phyloP scores from a whole-genome alignment of 768 basidiomycete species.

The Krasilnikovozyma curviuscula region DNA sequence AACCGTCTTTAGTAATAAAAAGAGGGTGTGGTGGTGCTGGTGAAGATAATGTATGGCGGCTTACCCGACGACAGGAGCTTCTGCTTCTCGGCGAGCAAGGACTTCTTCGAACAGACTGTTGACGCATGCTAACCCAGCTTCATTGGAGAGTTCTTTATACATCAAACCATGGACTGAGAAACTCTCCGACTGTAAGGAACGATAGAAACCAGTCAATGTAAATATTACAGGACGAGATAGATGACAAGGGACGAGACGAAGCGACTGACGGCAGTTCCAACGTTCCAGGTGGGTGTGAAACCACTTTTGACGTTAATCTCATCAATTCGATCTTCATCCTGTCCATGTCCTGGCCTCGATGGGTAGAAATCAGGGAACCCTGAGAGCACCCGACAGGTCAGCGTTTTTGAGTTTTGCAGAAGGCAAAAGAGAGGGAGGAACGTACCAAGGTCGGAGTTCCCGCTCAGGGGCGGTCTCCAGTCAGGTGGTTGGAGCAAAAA shows the following conservation, averaged over 20 bases:
- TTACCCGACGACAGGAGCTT: constrained; percentile 12
- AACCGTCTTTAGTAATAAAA: too few relatives aligned
- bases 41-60: neutral
- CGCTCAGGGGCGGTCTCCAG: neutral
- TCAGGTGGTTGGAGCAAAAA: too few relatives aligned
- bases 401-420: too few relatives aligned
- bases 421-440: too few relatives aligned
- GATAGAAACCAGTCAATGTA: neutral
- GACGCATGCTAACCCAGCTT: constrained; percentile 11
- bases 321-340: constrained; percentile 18
- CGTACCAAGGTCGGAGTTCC: neutral
- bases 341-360: constrained; percentile 13
- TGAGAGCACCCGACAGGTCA: too few relatives aligned
- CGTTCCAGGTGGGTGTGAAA: constrained; percentile 13
- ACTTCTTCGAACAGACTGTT: constrained; percentile 13
- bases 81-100: neutral
- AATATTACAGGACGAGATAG: neutral
- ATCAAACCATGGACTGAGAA: constrained; percentile 20
- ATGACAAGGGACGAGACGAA: neutral
- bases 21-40: too few relatives aligned
- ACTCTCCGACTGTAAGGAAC: constrained; percentile 15
- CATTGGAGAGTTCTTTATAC: constrained; percentile 14
- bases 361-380: constrained; percentile 18
- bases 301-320: constrained; percentile 18
- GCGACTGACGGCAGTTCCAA: constrained; percentile 3